Evolutionary conservation across 1,284 basidiomycete genomes (phyloP).

Genomic region (Xerocomus nothofagi): DNA sequence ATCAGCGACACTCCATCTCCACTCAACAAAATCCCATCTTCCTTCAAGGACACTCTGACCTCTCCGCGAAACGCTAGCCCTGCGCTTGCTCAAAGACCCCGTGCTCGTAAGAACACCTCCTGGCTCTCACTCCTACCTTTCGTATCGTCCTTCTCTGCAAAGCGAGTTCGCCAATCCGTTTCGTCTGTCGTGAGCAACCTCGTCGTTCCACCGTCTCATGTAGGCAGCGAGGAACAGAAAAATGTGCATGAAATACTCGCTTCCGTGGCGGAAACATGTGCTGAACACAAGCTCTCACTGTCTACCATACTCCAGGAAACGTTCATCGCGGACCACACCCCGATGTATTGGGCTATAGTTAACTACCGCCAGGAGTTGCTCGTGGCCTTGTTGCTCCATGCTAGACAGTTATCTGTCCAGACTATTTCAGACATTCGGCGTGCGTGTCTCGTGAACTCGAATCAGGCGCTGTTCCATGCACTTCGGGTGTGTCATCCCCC

Average conservation of each 20-base stretch:
- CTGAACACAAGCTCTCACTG: constrained; percentile 41
- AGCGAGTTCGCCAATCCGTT: constrained; percentile 43
- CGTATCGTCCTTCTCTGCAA: constrained; percentile 37
- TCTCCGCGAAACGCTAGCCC: neutral
- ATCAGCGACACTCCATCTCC: too few relatives aligned
- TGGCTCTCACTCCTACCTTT: constrained; percentile 37
- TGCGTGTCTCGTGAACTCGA: constrained; percentile 63
- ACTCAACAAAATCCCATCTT: too few relatives aligned
- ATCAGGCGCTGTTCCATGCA: constrained; percentile 63
- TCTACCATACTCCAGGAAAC: constrained; percentile 57
- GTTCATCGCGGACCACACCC: constrained; percentile 60
- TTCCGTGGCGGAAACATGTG: constrained; percentile 46
- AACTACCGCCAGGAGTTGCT: constrained; percentile 45
- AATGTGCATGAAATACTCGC: constrained; percentile 38
- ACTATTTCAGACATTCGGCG: constrained; percentile 60
- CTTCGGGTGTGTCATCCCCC: constrained; percentile 41
- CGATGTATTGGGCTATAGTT: constrained; percentile 72
- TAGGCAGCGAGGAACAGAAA: neutral
- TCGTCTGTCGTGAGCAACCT: constrained; percentile 49
- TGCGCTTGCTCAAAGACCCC: neutral
- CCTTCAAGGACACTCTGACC: neutral
- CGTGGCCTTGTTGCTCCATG: constrained; percentile 47
- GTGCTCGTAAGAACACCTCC: constrained; percentile 12
- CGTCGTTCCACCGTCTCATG: constrained; percentile 27
- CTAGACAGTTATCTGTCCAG: constrained; percentile 49